Conservation (phyloP, 805 yeast genomes). For the Metschnikowia baotianmanensis region DNA sequence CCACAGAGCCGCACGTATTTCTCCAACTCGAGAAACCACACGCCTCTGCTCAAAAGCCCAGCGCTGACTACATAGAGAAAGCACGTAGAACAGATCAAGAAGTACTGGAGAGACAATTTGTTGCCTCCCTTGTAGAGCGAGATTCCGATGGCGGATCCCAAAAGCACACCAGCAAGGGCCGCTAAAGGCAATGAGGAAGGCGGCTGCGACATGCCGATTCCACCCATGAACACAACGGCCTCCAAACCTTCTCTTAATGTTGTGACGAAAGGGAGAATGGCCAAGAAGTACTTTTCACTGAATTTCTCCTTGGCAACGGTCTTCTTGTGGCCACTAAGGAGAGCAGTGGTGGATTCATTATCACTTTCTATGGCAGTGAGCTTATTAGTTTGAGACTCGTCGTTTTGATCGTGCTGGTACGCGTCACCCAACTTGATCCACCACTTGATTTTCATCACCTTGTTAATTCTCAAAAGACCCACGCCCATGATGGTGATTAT, state of each 20-base stretch:
- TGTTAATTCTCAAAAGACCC: conserved; percentile 75
- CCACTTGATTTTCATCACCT: conserved; percentile 78
- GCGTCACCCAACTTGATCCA: conserved; percentile 46
- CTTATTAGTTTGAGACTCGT: conserved; percentile 8
- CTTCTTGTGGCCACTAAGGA: conserved; percentile 1
- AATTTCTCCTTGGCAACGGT: conserved; percentile 10
- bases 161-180: conserved; percentile 25
- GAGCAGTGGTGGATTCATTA: conserved; percentile 6
- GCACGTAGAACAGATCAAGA: conserved; percentile 37
- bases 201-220: conserved; percentile 26
- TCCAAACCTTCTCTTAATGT: conserved; percentile 45
- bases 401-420: conserved; percentile 24
- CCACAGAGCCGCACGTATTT: conserved; percentile 37
- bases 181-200: conserved; percentile 24
- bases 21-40: conserved; percentile 44
- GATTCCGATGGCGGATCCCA: conserved; percentile 36
- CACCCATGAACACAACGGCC: conserved; percentile 59
- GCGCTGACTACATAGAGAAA: conserved; percentile 45
- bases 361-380: conserved; percentile 2
- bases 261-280: conserved; percentile 27
- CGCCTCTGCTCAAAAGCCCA: conserved; percentile 43
- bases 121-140: conserved; percentile 41
- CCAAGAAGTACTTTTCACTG: conserved; percentile 26
- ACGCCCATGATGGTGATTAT: conserved; percentile 87
- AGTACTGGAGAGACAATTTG: conserved; percentile 41